Evolutionary conservation across 169 alveolate species (phyloP).

Genomic region (Cyclospora cayetanensis): DNA sequence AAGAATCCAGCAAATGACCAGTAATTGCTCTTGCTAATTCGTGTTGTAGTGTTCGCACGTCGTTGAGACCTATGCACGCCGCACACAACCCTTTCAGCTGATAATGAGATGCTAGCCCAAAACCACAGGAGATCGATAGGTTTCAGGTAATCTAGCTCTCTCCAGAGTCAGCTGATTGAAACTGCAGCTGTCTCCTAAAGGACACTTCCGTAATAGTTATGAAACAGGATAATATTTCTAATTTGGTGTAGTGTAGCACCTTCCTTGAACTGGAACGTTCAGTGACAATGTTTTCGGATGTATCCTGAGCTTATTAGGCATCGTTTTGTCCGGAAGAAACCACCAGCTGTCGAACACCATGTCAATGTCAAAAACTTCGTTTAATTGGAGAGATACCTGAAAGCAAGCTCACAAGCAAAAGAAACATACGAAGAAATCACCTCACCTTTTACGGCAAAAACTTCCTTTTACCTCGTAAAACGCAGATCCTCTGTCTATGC

Average conservation of each 20-base stretch:
- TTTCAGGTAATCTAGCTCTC: too few species aligned
- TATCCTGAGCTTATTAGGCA: conserved; percentile 54
- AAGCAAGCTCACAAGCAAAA: not conserved
- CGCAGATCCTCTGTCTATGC: too few species aligned
- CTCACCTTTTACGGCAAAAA: too few species aligned
- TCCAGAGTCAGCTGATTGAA: too few species aligned
- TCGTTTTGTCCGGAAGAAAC: conserved; percentile 73
- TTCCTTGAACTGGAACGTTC: conserved; percentile 61
- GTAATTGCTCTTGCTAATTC: conserved; percentile 44
- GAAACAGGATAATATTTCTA: not conserved
- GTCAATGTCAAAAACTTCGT: conserved; percentile 78
- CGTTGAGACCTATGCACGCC: not conserved
- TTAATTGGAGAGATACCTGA: conserved; percentile 73
- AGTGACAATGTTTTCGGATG: conserved; percentile 50
- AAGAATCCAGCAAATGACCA: conserved; percentile 64
- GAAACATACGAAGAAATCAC: not conserved
- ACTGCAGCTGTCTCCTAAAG: not conserved
- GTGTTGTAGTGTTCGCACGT: conserved; percentile 36
- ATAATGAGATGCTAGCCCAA: too few species aligned
- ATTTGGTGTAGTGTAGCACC: conserved; percentile 37
- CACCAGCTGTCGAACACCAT: conserved; percentile 77
- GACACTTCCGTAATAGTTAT: not conserved
- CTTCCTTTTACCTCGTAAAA: too few species aligned
- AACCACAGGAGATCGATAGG: too few species aligned
- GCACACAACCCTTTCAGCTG: too few species aligned